Conservation (phyloP, 371 early-diverging fungal species). For the Dinochytrium kinnereticum region DNA sequence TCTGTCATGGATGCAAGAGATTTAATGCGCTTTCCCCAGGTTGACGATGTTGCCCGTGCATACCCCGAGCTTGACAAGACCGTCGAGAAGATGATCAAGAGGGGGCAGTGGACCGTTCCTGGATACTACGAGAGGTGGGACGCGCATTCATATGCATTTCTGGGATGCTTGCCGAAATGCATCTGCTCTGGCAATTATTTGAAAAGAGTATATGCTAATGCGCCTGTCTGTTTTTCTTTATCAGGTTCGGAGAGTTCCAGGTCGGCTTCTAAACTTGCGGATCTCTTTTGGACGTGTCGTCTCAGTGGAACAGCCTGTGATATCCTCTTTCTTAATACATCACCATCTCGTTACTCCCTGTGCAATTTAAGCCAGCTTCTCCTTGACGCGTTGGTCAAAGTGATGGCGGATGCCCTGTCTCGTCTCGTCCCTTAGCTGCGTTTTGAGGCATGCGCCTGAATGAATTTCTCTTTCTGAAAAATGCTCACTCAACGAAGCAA, state of each 20-base stretch:
- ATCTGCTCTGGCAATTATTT: too few species aligned
- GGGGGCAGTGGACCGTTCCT: constrained; percentile 90
- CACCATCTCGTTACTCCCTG: background rate
- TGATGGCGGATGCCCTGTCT: too few species aligned
- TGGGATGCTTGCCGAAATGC: too few species aligned
- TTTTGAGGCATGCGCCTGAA: too few species aligned
- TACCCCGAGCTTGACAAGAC: constrained; percentile 88
- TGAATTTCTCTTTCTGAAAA: background rate
- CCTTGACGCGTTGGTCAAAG: too few species aligned
- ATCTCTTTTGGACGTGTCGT: too few species aligned
- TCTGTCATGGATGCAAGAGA: too few species aligned
- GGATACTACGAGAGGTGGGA: constrained; percentile 29
- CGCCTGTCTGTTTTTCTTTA: constrained; percentile 13
- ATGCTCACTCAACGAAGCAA: background rate
- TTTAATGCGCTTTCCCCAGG: too few species aligned
- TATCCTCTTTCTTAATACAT: background rate
- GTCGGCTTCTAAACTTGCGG: constrained; percentile 16
- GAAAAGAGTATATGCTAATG: too few species aligned
- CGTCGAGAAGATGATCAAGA: constrained; percentile 87
- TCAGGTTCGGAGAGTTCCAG: constrained; percentile 17
- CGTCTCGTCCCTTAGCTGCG: too few species aligned
- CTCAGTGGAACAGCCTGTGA: background rate
- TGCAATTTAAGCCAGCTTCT: too few species aligned
- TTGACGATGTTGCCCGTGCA: constrained; percentile 92
- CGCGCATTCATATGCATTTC: too few species aligned